phyloP scores from a whole-genome alignment of 306 rosid genomes.

The Senna tora region DNA sequence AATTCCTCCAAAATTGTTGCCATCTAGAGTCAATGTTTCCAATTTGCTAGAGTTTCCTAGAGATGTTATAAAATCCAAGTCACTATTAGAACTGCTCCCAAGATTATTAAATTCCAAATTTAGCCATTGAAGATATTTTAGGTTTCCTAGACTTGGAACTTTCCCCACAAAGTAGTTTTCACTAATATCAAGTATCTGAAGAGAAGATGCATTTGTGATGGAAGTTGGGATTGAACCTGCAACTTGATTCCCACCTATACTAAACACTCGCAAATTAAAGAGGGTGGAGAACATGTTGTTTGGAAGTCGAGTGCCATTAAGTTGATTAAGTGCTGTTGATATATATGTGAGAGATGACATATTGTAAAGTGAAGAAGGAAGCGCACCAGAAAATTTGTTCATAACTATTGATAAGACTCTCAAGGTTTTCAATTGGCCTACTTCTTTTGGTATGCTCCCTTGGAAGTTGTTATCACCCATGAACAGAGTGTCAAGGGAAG shows the following conservation, averaged over 20 bases:
- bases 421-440: background rate
- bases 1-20: slow-evolving; percentile 31
- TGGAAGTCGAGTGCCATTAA: slow-evolving; percentile 11
- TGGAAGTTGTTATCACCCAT: background rate
- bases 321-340: background rate
- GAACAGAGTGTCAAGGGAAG: background rate
- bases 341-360: background rate
- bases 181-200: background rate
- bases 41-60: slow-evolving; percentile 29
- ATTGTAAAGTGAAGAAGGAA: too few relatives aligned
- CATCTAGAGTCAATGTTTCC: background rate
- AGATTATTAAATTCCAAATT: background rate
- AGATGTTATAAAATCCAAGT: slow-evolving; percentile 18
- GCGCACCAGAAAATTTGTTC: background rate
- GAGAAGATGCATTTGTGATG: background rate
- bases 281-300: slow-evolving; percentile 1
- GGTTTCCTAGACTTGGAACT: background rate
- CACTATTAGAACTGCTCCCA: slow-evolving; percentile 16
- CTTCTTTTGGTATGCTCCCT: background rate
- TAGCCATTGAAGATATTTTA: background rate
- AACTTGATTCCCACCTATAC: background rate
- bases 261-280: background rate
- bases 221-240: slow-evolving; percentile 11
- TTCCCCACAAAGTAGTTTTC: background rate
- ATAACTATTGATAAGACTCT: background rate